Percentiles rank a stretch among this genome's conserved stretches.
phyloP scores from a whole-genome alignment of 177 flowering plant species.

The Vitis hybrid region DNA sequence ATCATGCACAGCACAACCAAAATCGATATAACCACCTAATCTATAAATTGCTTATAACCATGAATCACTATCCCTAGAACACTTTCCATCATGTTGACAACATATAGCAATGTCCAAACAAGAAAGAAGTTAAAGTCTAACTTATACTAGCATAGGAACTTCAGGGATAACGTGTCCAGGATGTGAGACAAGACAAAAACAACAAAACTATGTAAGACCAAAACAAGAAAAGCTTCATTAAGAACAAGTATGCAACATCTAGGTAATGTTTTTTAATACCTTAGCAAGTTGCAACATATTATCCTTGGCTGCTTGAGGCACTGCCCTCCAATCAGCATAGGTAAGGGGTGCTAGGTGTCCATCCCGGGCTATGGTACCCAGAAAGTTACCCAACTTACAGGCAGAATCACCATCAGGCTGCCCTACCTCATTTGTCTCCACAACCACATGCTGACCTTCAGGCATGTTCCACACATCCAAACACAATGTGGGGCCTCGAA shows the following conservation, averaged over 20 bases:
- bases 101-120: no score
- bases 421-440: conserved; percentile 13
- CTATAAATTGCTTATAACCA: no score
- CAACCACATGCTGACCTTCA: conserved; percentile 14
- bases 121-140: no score
- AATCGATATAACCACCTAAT: no score
- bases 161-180: no score
- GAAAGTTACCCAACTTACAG: conserved; percentile 13
- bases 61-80: no score
- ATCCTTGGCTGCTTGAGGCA: conserved; percentile 19
- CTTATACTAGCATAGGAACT: no score
- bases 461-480: conserved; percentile 7
- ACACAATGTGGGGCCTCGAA: conserved; percentile 19
- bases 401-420: conserved; percentile 23
- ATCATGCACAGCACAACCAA: no score
- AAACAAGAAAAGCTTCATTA: neutral
- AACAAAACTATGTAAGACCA: neutral
- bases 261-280: conserved; percentile 10
- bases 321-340: conserved; percentile 20
- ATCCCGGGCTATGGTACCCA: conserved; percentile 29
- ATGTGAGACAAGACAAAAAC: no score
- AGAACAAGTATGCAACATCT: neutral
- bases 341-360: conserved; percentile 20
- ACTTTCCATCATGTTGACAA: no score
- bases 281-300: conserved; percentile 26